phyloP scores from a whole-genome alignment of 2,329 filamentous ascomycete genomes.

The Huntiella decipiens region DNA sequence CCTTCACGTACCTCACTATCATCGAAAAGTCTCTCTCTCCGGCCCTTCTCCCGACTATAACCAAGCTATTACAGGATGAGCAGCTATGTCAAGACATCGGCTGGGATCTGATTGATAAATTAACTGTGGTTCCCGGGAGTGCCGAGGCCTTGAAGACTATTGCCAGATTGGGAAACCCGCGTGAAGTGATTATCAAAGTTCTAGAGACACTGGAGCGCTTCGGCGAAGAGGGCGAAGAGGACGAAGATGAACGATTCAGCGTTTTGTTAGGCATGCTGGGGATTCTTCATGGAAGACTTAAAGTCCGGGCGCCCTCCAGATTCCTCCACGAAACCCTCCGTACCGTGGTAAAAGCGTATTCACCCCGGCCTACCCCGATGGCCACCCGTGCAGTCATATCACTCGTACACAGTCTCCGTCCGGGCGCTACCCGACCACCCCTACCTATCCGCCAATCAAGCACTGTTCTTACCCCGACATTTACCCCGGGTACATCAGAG shows the following conservation, averaged over 20 bases:
- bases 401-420: slow-evolving; percentile 47
- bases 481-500: slow-evolving; percentile 3
- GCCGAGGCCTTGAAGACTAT: slow-evolving; percentile 55
- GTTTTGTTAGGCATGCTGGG: slow-evolving; percentile 51
- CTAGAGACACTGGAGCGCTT: slow-evolving; percentile 49
- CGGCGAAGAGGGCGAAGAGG: slow-evolving; percentile 19
- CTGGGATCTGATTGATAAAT: slow-evolving; percentile 64
- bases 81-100: slow-evolving; percentile 58
- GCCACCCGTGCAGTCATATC: slow-evolving; percentile 47
- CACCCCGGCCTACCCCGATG: slow-evolving; percentile 39
- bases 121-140: slow-evolving; percentile 49
- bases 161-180: slow-evolving; percentile 57
- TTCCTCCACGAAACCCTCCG: slow-evolving; percentile 63
- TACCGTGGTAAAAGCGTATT: slow-evolving; percentile 49
- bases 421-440: slow-evolving; percentile 42
- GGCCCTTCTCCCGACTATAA: slow-evolving; percentile 46
- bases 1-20: slow-evolving; percentile 60
- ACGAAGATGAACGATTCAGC: slow-evolving; percentile 32
- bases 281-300: slow-evolving; percentile 54
- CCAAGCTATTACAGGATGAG: slow-evolving; percentile 49
- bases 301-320: slow-evolving; percentile 58
- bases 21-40: slow-evolving; percentile 53
- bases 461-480: slow-evolving; percentile 25
- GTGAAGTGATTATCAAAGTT: slow-evolving; percentile 65
- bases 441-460: slow-evolving; percentile 41